These are phyloP conservation scores for Arxiozyma telluris DNA, from an alignment of 1,139 yeast species.

Conservation along the genomic window DNA sequence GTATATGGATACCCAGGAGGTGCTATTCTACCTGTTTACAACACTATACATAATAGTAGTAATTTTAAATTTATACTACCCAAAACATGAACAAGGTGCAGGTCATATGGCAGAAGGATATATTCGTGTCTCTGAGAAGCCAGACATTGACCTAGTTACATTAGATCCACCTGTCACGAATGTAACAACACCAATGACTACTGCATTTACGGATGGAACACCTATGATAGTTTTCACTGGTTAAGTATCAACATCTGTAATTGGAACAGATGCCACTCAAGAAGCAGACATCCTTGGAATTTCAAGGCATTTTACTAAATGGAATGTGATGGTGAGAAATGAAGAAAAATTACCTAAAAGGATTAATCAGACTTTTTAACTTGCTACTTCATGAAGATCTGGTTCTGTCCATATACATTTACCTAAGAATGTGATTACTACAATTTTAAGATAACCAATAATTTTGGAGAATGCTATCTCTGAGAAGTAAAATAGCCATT, in stretches of 20 bases:
- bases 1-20: constrained; percentile 91
- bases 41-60: constrained; percentile 88
- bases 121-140: constrained; percentile 89
- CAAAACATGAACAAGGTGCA: constrained; percentile 98
- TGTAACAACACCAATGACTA: constrained; percentile 95
- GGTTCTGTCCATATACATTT: constrained; percentile 97
- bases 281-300: constrained; percentile 98
- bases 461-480: constrained; percentile 69
- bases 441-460: constrained; percentile 75
- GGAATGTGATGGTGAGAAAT: constrained; percentile 97
- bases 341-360: constrained; percentile 92
- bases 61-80: constrained; percentile 87
- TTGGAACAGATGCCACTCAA: constrained; percentile 98
- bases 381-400: constrained; percentile 92
- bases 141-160: constrained; percentile 97
- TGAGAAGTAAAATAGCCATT: constrained; percentile 56
- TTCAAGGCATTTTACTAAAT: constrained; percentile 92
- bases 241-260: constrained; percentile 90
- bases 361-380: constrained; percentile 95
- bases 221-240: constrained; percentile 98
- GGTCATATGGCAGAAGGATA: constrained; percentile 99
- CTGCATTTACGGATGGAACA: constrained; percentile 93
- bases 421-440: constrained; percentile 96
- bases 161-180: constrained; percentile 99
- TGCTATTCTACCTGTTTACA: constrained; percentile 94